Percentiles rank a stretch among this genome's conserved stretches.
These are phyloP conservation scores for Psilocybe sp. DNA, from an alignment of 768 basidiomycete genomes.

Conservation along the genomic window DNA sequence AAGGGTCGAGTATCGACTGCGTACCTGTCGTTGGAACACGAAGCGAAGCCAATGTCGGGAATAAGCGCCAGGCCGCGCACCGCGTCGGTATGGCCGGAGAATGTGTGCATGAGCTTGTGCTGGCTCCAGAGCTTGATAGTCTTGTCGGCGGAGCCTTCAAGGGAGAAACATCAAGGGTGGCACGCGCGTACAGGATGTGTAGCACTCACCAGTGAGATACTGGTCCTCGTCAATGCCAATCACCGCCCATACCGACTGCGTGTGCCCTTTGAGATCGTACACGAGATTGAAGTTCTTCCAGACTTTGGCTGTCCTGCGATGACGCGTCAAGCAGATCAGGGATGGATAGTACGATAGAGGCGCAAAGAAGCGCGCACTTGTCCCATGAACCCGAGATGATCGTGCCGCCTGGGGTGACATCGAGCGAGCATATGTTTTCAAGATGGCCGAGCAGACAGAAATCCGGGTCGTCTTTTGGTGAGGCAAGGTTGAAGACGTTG, in stretches of 20 bases:
- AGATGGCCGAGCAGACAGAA: slow-evolving; percentile 86
- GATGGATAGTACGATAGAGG: slow-evolving; percentile 2
- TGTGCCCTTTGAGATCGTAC: slow-evolving; percentile 79
- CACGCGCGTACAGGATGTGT: background rate
- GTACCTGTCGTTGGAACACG: slow-evolving; percentile 92
- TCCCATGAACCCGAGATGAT: slow-evolving; percentile 98
- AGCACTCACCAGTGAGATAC: slow-evolving; percentile 71
- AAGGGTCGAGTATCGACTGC: too few species aligned
- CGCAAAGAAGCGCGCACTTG: slow-evolving; percentile 50
- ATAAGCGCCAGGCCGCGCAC: slow-evolving; percentile 83
- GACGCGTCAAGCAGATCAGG: background rate
- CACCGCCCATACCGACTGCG: slow-evolving; percentile 94
- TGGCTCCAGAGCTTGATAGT: slow-evolving; percentile 87
- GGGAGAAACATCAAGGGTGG: slow-evolving; percentile 1
- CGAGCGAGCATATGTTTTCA: slow-evolving; percentile 85
- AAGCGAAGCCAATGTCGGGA: slow-evolving; percentile 89
- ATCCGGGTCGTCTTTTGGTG: slow-evolving; percentile 66
- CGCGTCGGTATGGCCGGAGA: slow-evolving; percentile 85
- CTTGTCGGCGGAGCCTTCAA: slow-evolving; percentile 87
- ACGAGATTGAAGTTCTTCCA: slow-evolving; percentile 78
- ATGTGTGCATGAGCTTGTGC: slow-evolving; percentile 73
- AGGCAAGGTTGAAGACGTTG: slow-evolving; percentile 70
- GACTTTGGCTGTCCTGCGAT: slow-evolving; percentile 82
- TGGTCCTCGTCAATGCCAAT: slow-evolving; percentile 72
- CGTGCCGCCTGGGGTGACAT: slow-evolving; percentile 63